Evolutionary conservation across 371 early-diverging fungal genomes (phyloP), one percentile per base, ranked within the genome.

Genomic region (Entomophthora muscae): DNA sequence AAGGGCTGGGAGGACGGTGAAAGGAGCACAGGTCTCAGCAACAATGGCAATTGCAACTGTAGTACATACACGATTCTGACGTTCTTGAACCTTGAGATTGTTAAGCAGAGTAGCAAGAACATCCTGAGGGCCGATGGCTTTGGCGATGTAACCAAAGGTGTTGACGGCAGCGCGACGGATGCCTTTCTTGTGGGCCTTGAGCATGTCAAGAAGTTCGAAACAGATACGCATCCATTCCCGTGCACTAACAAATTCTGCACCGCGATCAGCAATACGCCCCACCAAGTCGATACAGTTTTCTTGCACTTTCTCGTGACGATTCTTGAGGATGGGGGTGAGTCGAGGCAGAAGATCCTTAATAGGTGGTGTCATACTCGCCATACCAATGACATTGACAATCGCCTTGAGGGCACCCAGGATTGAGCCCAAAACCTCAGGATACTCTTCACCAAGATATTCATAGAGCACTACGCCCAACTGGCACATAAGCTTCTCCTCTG

Each of bases 201-300:
- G 78, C 73, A 94, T 80, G 71, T 97, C 99, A 53, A 97, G 77
- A 53, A 98, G 75, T 71, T 95, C 97, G 69, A 97, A 97, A 67
- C 96, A 96, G 65, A 94, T 94, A 63, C 99, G 88, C 95, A 98
- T 95, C 98, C 98, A 98, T 76, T 98, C 99, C 68, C 94, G 84
- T 1, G 96, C 90, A 66, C 86, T 84, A n/a, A 98, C 96, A 72
- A 83, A 89, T 70, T 95, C 96, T n/a, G 97, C 92, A 63, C 91
- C 98, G 68, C 96, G 88, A 73, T 95, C 97, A 12, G 97, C 98
- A 67, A 97, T 94, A 72, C 93, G 88, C 26, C 97, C 97, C 1
- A 98, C 93, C 7, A 98, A 72, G 76, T 95, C 92, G 66, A 96
- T 85, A 66, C 77, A 73, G 70, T 89, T 86, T 66, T 95, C 94